Conservation (phyloP, 1,284 basidiomycete genomes). For the Moesziomyces sp. region DNA sequence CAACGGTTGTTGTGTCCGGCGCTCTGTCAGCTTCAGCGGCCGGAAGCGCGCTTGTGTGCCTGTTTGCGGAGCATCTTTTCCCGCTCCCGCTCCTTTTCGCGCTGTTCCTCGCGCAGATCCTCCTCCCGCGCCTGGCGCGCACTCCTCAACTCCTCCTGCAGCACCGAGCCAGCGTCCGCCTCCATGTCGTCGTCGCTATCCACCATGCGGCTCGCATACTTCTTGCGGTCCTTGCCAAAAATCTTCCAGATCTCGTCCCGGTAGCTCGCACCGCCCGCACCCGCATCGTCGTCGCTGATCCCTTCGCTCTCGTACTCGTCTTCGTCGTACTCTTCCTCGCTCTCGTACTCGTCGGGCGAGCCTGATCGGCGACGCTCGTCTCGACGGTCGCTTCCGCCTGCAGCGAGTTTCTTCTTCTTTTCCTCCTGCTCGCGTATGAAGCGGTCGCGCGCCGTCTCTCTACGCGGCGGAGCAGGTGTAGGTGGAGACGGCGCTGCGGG, state of each 20-base stretch:
- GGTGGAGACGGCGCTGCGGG: constrained; percentile 9
- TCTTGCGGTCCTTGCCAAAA: constrained; percentile 57
- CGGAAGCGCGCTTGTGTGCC: constrained; percentile 10
- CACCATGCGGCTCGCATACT: constrained; percentile 51
- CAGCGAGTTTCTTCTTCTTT: constrained; percentile 35
- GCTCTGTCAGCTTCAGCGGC: not conserved
- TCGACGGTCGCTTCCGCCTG: not conserved
- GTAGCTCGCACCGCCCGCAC: constrained; percentile 16
- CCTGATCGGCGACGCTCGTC: constrained; percentile 1
- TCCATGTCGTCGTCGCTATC: constrained; percentile 67
- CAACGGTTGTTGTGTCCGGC: not conserved
- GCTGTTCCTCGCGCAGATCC: constrained; percentile 56
- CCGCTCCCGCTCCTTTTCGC: constrained; percentile 42
- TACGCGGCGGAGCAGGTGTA: constrained; percentile 19
- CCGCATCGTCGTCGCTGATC: constrained; percentile 40
- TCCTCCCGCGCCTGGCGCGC: constrained; percentile 54
- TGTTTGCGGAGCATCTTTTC: constrained; percentile 52
- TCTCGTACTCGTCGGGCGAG: constrained; percentile 30
- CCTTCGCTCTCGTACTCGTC: constrained; percentile 41
- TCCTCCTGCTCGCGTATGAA: constrained; percentile 59
- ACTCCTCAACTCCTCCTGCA: constrained; percentile 58
- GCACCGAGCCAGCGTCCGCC: constrained; percentile 57
- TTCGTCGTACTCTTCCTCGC: constrained; percentile 35
- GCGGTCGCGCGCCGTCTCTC: constrained; percentile 55
- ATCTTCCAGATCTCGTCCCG: constrained; percentile 63